Evolutionary conservation across 2,329 filamentous ascomycete species (phyloP), one percentile per base, ranked within the genome.

Genomic region (Aspergillus transmontanensis): DNA sequence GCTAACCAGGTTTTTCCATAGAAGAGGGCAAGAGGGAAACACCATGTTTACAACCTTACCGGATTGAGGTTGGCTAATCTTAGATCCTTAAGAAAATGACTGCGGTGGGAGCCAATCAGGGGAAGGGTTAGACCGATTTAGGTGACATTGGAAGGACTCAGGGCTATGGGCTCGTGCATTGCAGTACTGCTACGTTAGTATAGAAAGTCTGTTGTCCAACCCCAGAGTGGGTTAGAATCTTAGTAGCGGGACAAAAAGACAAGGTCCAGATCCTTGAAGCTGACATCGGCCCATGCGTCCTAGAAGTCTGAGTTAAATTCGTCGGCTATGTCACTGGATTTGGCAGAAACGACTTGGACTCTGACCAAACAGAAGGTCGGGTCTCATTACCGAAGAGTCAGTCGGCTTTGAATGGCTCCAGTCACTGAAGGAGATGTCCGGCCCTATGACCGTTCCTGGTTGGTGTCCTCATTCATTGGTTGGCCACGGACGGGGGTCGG

Each of bases 361-460:
- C 60, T 57, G 53, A 58, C 72, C 72, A 73, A 63, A 68, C 66
- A 73, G 63, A 70, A 16, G 46, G 66, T 73, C 72, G 72, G 71
- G 45, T 71, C 66, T 9, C 46, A 43, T 39, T 39, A 36, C 67
- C 68, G 67, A 60, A 51, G 57, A 53, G 50, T 51, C 50, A 59
- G 26, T 60, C 61, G 61, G 66, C 30, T 54, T 36, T 36, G 19
- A 14, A 45, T 26, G 32, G 60, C 34, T 21, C 43, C 45, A 53
- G 12, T 19, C 10, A 32, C 36, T 14, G 55, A 19, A 12, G 16
- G 55, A 30, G 55, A 32, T n/a, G 55, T 43, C 55, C 26, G 56
- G 28, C 56, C 26, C n/a, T 54, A 54, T 54, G 51, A 54, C 43
- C 54, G 51, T 57, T 51, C 54, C 59, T 32, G 59, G 53, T 51